Conservation (phyloP, 768 basidiomycete species). For the Termitomyces sp. region DNA sequence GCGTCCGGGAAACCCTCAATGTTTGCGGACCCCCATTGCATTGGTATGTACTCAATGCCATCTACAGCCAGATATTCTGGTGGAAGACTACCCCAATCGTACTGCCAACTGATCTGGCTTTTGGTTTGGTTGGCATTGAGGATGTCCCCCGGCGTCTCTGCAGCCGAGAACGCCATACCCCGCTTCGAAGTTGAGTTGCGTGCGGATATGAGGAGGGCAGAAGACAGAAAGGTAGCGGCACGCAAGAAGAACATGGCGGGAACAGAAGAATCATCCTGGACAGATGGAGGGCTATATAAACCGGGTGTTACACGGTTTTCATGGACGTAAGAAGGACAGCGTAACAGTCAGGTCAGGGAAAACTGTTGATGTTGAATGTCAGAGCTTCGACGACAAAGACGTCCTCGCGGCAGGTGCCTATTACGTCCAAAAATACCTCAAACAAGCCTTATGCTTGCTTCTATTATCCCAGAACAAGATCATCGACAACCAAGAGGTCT, state of each 20-base stretch:
- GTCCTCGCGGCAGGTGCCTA: not conserved
- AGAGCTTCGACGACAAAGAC: slow-evolving; percentile 8
- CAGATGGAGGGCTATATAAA: slow-evolving; percentile 12
- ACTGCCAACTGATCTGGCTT: slow-evolving; percentile 46
- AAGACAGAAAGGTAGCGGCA: slow-evolving; percentile 17
- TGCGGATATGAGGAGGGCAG: slow-evolving; percentile 28
- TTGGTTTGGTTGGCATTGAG: slow-evolving; percentile 41
- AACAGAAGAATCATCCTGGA: slow-evolving; percentile 1
- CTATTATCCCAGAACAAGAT: not conserved
- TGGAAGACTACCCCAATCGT: slow-evolving; percentile 47
- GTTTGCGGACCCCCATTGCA: slow-evolving; percentile 48
- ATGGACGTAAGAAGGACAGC: slow-evolving; percentile 20
- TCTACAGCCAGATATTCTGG: slow-evolving; percentile 40
- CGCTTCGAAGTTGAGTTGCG: slow-evolving; percentile 41
- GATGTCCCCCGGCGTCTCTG: slow-evolving; percentile 37
- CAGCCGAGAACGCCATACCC: slow-evolving; percentile 39
- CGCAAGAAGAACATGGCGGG: slow-evolving; percentile 25
- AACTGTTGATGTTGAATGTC: slow-evolving; percentile 28
- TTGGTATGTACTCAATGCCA: slow-evolving; percentile 44
- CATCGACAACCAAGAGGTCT: not conserved
- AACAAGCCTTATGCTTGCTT: not conserved
- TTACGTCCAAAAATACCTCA: slow-evolving; percentile 6
- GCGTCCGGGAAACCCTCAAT: slow-evolving; percentile 35
- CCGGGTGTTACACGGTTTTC: not conserved
- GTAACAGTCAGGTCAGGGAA: slow-evolving; percentile 33